Percentiles rank a stretch among this genome's conserved stretches.
Evolutionary conservation across 306 rosid genomes (phyloP).

Genomic region (Prunus kanzakura): DNA sequence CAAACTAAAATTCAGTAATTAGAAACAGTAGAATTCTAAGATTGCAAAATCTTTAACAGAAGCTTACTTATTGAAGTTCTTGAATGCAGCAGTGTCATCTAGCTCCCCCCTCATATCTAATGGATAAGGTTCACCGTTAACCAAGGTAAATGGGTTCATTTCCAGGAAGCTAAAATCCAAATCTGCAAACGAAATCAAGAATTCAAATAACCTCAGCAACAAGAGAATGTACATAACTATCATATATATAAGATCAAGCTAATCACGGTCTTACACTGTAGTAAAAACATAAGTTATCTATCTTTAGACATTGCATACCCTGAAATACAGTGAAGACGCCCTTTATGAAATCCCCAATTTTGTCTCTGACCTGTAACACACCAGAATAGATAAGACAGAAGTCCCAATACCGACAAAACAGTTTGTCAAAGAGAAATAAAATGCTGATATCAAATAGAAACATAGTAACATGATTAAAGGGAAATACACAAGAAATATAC

Average conservation of each 20-base stretch:
- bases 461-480: neutral
- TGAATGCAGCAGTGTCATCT: constrained; percentile 89
- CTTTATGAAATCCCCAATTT: constrained; percentile 61
- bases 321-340: constrained; percentile 77
- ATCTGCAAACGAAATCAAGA: constrained; percentile 41
- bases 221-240: neutral
- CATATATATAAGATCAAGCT: neutral
- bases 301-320: constrained; percentile 43
- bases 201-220: neutral
- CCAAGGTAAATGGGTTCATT: constrained; percentile 85
- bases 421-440: neutral
- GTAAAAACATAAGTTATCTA: neutral
- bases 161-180: constrained; percentile 80
- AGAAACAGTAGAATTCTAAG: neutral
- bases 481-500: neutral
- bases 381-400: neutral
- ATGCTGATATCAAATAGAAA: neutral
- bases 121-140: constrained; percentile 75
- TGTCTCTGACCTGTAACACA: constrained; percentile 54
- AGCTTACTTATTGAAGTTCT: constrained; percentile 72
- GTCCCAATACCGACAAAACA: neutral
- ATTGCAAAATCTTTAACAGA: constrained; percentile 10
- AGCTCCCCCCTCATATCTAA: constrained; percentile 90
- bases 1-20: neutral
- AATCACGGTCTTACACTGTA: neutral